Conservation (phyloP, 352 stramenopile species). For the Phytophthora syringae region DNA sequence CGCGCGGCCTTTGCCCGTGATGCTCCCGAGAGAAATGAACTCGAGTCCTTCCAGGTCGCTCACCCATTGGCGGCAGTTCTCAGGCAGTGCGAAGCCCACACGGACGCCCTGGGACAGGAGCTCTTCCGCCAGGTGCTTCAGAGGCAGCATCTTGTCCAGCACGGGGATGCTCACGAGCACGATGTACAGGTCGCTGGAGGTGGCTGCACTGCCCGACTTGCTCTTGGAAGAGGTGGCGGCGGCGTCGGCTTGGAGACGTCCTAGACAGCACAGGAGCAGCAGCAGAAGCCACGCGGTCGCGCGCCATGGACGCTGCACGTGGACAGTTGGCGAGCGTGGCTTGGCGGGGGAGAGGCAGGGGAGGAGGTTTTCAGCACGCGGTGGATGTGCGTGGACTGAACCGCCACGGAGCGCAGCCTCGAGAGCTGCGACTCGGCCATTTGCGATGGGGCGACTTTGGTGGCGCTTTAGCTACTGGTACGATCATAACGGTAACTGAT, state of each 20-base stretch:
- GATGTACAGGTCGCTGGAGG: conserved; percentile 62
- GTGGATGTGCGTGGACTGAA: conserved; percentile 58
- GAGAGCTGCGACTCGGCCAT: conserved; percentile 33
- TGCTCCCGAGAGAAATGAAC: conserved; percentile 80
- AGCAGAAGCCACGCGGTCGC: conserved; percentile 46
- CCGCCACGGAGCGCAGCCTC: conserved; percentile 55
- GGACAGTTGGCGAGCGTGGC: conserved; percentile 13
- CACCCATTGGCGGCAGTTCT: conserved; percentile 84
- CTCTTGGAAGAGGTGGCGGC: too few relatives aligned
- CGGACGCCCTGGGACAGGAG: conserved; percentile 75
- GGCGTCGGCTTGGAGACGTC: conserved; percentile 12
- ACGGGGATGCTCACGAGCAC: conserved; percentile 88
- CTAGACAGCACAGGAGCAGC: conserved; percentile 29
- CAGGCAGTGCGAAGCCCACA: conserved; percentile 80
- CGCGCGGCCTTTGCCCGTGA: conserved; percentile 48
- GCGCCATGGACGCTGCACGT: conserved; percentile 36
- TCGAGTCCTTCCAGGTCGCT: conserved; percentile 76
- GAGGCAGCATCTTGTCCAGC: conserved; percentile 81
- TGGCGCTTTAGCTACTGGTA: conserved; percentile 23
- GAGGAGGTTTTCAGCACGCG: conserved; percentile 30
- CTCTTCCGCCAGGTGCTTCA: conserved; percentile 81
- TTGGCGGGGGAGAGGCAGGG: neutral
- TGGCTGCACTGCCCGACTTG: neutral
- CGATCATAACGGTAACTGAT: neutral
- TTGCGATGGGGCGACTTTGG: conserved; percentile 24